phyloP scores from a whole-genome alignment of 2,329 filamentous ascomycete genomes.

The Stachybotrys echinatus region DNA sequence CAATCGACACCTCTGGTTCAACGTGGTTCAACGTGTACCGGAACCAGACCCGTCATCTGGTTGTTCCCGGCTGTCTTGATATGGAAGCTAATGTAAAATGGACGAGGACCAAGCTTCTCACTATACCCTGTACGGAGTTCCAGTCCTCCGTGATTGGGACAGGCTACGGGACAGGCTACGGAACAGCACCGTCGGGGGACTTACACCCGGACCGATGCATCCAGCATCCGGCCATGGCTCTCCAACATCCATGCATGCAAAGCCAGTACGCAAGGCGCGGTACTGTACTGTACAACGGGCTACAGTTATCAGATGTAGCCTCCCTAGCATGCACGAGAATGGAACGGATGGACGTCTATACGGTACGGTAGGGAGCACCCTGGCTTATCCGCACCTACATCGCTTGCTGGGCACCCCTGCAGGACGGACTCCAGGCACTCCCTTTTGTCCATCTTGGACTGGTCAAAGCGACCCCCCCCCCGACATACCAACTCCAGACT shows the following conservation, averaged over 20 bases:
- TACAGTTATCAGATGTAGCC: background rate
- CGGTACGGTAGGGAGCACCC: too few species aligned
- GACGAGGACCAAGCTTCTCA: background rate
- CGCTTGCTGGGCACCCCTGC: background rate
- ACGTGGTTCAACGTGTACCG: background rate
- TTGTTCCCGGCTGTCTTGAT: background rate
- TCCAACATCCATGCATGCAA: background rate
- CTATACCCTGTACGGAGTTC: background rate
- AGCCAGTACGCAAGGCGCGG: background rate
- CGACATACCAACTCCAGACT: background rate
- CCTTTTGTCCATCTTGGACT: background rate
- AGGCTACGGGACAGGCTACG: background rate
- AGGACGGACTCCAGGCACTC: too few species aligned
- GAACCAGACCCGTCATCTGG: background rate
- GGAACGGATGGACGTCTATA: too few species aligned
- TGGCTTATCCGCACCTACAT: too few species aligned
- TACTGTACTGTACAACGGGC: background rate
- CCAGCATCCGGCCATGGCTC: background rate
- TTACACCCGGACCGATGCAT: background rate
- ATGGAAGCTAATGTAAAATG: too few species aligned
- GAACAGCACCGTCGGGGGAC: background rate
- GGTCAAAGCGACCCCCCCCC: background rate
- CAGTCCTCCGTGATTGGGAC: background rate
- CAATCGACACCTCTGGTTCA: too few species aligned
- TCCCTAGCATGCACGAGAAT: too few species aligned